Evolutionary conservation across 2,329 filamentous ascomycete genomes (phyloP), one percentile per base, ranked within the genome.

Genomic region (Claviceps spartinae): DNA sequence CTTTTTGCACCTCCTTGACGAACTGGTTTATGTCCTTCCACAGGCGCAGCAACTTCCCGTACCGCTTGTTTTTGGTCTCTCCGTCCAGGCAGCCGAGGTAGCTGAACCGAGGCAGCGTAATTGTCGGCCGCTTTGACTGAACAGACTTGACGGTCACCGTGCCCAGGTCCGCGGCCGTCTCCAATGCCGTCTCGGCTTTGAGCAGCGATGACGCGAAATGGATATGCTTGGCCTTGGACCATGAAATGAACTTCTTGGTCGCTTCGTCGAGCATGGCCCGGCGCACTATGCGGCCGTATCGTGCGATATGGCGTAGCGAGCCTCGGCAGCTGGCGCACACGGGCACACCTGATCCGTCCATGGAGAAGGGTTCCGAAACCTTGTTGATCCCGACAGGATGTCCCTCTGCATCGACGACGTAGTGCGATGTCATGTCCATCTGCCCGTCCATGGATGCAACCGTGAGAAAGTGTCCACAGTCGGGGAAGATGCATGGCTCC

Each of bases 391-490:
- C 63, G 1, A 59, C 54, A 2, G 72, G 65, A 7, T 56, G 55
- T 0, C 62, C 68, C 24, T 67, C 56, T 0, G 57, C 54, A 43
- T 74, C 66, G 6, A 72, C 61, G 0, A 67, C 58, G 59, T 82
- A 83, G 54, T 75, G 67, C 1, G 68, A 63, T 2, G 58, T 54
- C 66, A 87, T 72, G 1, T 70, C 69, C 69, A 86, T 78, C 16
- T 74, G 65, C 0, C 75, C 76, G 61, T 87, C 83, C 67, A 87
- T 74, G 2, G 70, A 81, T 36, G 72, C 69, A 3, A 75, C 63
- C 0, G 80, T 83, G 48, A 82, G 66, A 55, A 85, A 73, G 60
- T 88, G 83, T 0, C 81, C 80, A 54, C 83, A 88, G 2, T 66
- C 63, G 0, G 77, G 77, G 47, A 86, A 73, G 22, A 87, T 73